Conservation (phyloP, 2,329 filamentous ascomycete species). For the Fusarium sterilihyphosum region DNA sequence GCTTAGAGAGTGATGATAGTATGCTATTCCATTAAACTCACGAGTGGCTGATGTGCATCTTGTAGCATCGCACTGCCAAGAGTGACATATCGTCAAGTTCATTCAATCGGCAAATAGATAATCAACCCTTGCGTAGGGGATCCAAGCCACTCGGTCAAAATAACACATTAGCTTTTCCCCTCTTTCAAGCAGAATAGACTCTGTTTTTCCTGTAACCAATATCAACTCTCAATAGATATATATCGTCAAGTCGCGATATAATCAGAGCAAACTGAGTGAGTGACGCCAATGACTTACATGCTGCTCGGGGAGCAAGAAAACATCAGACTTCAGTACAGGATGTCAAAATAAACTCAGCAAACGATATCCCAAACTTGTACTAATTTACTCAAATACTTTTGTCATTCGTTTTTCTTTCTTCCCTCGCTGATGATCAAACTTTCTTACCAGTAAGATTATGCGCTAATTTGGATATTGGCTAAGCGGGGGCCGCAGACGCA, state of each 20-base stretch:
- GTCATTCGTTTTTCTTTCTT: not conserved
- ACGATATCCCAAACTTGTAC: no score
- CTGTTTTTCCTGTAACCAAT: no score
- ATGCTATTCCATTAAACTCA: not conserved
- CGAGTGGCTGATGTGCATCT: not conserved
- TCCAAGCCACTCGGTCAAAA: no score
- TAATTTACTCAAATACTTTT: no score
- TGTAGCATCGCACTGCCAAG: not conserved
- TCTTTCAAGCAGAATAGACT: no score
- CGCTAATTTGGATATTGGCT: slow-evolving; percentile 40
- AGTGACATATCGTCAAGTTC: not conserved
- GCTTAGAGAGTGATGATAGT: not conserved
- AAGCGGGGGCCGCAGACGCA: slow-evolving; percentile 38
- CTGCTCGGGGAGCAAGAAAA: not conserved
- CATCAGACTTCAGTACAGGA: no score
- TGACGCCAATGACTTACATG: not conserved
- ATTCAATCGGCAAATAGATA: no score
- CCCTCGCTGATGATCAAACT: not conserved
- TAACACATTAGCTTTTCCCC: no score
- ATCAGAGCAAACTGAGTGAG: not conserved
- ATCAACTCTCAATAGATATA: not conserved
- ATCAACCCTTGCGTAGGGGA: no score
- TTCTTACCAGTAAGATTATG: slow-evolving; percentile 31
- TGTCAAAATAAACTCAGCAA: no score
- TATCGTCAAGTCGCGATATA: not conserved